Evolutionary conservation across 2,329 filamentous ascomycete species (phyloP), one percentile per base, ranked within the genome.

Genomic region (Venturia carpophila): DNA sequence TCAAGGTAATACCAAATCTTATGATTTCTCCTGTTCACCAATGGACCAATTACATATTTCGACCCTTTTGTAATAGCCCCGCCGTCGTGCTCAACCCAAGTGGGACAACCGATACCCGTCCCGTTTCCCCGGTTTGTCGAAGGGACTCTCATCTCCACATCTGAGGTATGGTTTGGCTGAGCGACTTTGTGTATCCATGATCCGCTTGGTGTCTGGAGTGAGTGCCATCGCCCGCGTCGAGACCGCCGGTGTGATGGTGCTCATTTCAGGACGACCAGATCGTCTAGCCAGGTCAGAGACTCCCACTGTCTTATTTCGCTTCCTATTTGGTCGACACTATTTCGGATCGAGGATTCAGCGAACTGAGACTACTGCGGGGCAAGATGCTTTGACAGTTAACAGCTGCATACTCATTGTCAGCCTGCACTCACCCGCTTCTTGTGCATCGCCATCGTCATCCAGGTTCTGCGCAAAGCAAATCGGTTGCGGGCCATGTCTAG

Each of bases 401-500:
- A 42, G 37, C 60, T 42, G 60, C 58, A 61, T 39, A 41, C 34
- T 61, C 58, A 42, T 17, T 15, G 21, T 45, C 13, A 9, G 24
- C 37, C 27, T 45, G 39, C 24, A 45, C 60, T 43, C 60, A 9
- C 15, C 60, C 60, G 60, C 60, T 19, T 61, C 27, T 61, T 42
- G 60, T 41, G 37, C 39, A 4, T 41, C 60, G 30, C 60, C 43
- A 42, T 61, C 17, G 21, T 5, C 52, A n/a, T 21, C 30, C 27
- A 37, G 30, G 17, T 58, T 58, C 30, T 58, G 52, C 52, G 30
- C 30, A 34, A 34, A 58, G 52, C 52, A 58, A 58, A 58, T 37
- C 52, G 52, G 52, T 34, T 19, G 30, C 52, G 52, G 30, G 52
- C 27, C 52, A 58, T 37, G 52, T 58, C 52, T 58, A 58, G 52